Percentiles rank a stretch among this genome's conserved stretches.
Evolutionary conservation across 2,329 filamentous ascomycete species (phyloP).

Genomic region (Dactylellina cionopaga): DNA sequence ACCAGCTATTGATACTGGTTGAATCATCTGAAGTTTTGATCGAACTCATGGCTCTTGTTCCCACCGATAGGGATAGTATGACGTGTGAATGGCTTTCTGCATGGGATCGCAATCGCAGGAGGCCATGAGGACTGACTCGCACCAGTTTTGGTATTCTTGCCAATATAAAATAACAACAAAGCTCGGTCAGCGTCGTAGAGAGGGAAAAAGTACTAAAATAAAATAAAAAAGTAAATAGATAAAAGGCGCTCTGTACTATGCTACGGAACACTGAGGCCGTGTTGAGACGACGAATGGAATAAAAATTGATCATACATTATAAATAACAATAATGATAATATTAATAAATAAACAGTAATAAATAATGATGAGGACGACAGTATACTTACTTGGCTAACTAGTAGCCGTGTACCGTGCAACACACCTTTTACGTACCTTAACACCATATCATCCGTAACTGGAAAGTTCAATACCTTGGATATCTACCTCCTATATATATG

Average conservation of each 20-base stretch:
- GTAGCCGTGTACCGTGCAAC: no score
- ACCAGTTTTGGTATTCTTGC: background rate
- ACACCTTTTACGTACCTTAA: slow-evolving; percentile 30
- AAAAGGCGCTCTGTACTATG: no score
- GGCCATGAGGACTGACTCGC: background rate
- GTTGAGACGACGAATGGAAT: no score
- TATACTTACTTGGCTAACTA: no score
- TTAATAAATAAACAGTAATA: no score
- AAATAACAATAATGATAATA: no score
- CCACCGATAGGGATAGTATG: background rate
- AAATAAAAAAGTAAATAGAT: no score
- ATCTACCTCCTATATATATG: no score
- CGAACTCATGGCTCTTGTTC: slow-evolving; percentile 22
- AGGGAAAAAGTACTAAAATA: background rate
- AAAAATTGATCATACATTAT: no score
- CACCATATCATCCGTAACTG: slow-evolving; percentile 11
- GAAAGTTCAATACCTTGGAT: background rate
- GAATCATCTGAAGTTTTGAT: background rate
- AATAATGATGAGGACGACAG: no score
- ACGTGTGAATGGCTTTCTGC: background rate
- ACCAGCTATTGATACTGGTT: slow-evolving; percentile 18
- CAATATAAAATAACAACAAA: background rate
- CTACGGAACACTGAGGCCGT: no score
- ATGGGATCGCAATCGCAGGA: background rate
- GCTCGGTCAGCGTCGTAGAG: background rate